phyloP scores from a whole-genome alignment of 2,329 filamentous ascomycete species.

The Stachybotrys chartarum region DNA sequence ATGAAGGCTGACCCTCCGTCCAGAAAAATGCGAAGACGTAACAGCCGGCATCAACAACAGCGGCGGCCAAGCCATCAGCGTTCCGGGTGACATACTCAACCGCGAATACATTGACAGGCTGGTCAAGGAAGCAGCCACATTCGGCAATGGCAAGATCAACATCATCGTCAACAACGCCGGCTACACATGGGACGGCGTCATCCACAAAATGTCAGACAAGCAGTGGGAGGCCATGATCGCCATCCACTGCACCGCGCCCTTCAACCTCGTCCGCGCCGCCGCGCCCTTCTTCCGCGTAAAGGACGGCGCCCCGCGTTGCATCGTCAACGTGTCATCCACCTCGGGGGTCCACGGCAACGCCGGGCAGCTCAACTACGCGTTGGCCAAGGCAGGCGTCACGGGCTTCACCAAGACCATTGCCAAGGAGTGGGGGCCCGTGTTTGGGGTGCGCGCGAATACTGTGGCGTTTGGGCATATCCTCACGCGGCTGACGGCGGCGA shows the following conservation, averaged over 20 bases:
- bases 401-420: constrained; percentile 85
- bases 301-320: constrained; percentile 69
- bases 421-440: constrained; percentile 83
- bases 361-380: constrained; percentile 82
- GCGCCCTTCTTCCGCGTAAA: constrained; percentile 83
- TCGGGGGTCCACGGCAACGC: constrained; percentile 81
- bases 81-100: constrained; percentile 71
- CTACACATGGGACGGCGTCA: constrained; percentile 88
- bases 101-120: constrained; percentile 62
- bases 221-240: constrained; percentile 87
- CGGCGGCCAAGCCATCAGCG: constrained; percentile 62
- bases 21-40: constrained; percentile 62
- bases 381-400: constrained; percentile 77
- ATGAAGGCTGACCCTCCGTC: background rate
- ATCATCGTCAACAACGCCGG: constrained; percentile 89
- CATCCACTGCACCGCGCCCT: constrained; percentile 78
- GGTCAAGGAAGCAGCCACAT: constrained; percentile 69
- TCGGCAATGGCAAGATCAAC: constrained; percentile 82
- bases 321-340: constrained; percentile 80
- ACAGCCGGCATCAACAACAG: constrained; percentile 61
- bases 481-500: constrained; percentile 74
- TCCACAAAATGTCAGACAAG: constrained; percentile 87
- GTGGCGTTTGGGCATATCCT: constrained; percentile 78
- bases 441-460: constrained; percentile 77
- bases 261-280: constrained; percentile 72